A percentile compares a stretch with the other conserved stretches of the same genome.
Evolutionary conservation across 2,329 filamentous ascomycete genomes (phyloP).

Genomic region (Pleoardoris graminearum): DNA sequence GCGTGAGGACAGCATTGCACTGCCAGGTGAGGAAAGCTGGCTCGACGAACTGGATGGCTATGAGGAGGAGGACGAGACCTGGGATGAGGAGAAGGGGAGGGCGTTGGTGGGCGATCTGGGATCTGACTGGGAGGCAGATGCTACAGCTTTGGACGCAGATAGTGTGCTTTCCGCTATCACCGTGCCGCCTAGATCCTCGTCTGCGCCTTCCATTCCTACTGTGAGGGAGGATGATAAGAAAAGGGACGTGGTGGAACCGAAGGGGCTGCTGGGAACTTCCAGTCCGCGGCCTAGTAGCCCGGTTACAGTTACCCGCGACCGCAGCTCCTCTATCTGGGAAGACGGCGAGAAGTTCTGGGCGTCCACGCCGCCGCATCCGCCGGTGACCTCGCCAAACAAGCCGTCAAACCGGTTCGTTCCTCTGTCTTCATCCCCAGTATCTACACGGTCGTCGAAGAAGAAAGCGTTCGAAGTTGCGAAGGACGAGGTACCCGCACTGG

Average conservation of each 20-base stretch:
- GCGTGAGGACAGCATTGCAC: slow-evolving; percentile 38
- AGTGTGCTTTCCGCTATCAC: not conserved
- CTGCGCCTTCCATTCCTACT: not conserved
- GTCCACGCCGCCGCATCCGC: slow-evolving; percentile 21
- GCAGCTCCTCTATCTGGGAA: slow-evolving; percentile 36
- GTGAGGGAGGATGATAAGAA: not conserved
- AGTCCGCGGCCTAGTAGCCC: not conserved
- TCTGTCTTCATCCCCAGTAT: slow-evolving; percentile 18
- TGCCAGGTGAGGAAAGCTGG: slow-evolving; percentile 38
- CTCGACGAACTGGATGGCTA: slow-evolving; percentile 27
- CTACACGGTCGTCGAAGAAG: slow-evolving; percentile 13
- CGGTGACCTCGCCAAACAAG: slow-evolving; percentile 20
- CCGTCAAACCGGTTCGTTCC: slow-evolving; percentile 15
- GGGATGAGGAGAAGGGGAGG: slow-evolving; percentile 24
- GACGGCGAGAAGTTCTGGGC: slow-evolving; percentile 38
- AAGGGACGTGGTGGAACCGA: not conserved
- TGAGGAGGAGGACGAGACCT: slow-evolving; percentile 15
- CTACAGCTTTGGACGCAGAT: slow-evolving; percentile 17
- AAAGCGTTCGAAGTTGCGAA: slow-evolving; percentile 29
- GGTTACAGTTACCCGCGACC: not conserved
- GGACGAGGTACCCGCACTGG: slow-evolving; percentile 14
- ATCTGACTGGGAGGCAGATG: slow-evolving; percentile 30
- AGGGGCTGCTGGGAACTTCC: not conserved
- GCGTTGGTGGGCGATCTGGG: slow-evolving; percentile 26
- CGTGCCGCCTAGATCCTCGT: not conserved